phyloP scores from a whole-genome alignment of 1,284 basidiomycete species.

The Sanghuangporus sanghuang region DNA sequence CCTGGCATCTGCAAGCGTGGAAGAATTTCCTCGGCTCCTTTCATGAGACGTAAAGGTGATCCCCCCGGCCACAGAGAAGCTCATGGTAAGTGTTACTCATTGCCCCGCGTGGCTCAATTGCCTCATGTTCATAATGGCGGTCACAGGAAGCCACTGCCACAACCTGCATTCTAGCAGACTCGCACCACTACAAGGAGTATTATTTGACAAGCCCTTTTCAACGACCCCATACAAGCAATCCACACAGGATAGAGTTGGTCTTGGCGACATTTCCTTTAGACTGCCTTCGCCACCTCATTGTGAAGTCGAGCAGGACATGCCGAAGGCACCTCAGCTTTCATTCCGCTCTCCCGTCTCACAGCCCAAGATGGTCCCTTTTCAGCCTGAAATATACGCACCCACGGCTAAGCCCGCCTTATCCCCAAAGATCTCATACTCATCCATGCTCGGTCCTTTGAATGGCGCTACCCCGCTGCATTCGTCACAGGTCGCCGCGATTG shows the following conservation, averaged over 20 bases:
- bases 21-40: slow-evolving; percentile 1
- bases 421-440: slow-evolving; percentile 10
- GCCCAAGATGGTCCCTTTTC: slow-evolving; percentile 7
- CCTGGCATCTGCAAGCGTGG: neutral
- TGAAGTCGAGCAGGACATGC: neutral
- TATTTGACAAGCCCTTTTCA: neutral
- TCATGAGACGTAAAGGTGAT: slow-evolving; percentile 7
- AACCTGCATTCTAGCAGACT: neutral
- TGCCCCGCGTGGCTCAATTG: neutral
- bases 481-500: slow-evolving; percentile 5
- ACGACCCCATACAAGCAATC: neutral
- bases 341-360: slow-evolving; percentile 1
- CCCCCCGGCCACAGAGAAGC: neutral
- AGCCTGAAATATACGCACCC: neutral
- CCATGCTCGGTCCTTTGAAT: neutral
- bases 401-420: neutral
- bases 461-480: neutral
- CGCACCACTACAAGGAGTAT: neutral
- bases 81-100: slow-evolving; percentile 15
- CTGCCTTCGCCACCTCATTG: neutral
- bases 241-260: neutral
- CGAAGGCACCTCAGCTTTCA: slow-evolving; percentile 8
- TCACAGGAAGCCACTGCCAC: neutral
- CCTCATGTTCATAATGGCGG: slow-evolving; percentile 4
- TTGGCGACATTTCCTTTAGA: neutral